Conservation (phyloP, 2,329 filamentous ascomycete genomes). For the Dryadomyces quercivorus region DNA sequence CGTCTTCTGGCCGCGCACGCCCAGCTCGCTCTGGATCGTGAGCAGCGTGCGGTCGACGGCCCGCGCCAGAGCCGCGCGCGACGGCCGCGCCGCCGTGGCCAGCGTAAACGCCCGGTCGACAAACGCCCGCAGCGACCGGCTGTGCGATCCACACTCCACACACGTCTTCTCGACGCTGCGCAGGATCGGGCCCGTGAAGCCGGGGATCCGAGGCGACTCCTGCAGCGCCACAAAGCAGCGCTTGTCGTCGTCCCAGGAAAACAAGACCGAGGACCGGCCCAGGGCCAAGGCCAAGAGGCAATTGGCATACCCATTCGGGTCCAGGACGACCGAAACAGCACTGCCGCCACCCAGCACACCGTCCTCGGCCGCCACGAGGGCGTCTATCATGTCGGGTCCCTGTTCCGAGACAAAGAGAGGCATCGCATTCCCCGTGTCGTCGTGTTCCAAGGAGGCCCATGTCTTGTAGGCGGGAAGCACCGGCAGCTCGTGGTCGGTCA, state of each 20-base stretch:
- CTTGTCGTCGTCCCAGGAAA: conserved; percentile 43
- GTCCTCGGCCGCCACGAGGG: conserved; percentile 32
- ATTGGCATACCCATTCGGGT: conserved; percentile 34
- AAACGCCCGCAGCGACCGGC: conserved; percentile 20
- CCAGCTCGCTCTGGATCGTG: conserved; percentile 36
- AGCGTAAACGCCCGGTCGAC: conserved; percentile 8
- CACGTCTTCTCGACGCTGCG: conserved; percentile 33
- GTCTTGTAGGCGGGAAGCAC: conserved; percentile 37
- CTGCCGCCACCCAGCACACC: conserved; percentile 4
- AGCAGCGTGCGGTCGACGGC: conserved; percentile 35
- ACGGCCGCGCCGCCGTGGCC: conserved; percentile 21
- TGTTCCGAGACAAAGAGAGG: conserved; percentile 56
- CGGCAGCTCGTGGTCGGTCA: conserved; percentile 19
- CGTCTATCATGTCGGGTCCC: conserved; percentile 53
- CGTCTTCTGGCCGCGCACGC: conserved; percentile 26
- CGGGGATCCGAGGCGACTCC: conserved; percentile 37
- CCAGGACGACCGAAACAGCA: conserved; percentile 24
- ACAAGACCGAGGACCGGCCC: conserved; percentile 61
- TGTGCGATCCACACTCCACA: conserved; percentile 33
- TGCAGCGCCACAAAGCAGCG: background rate
- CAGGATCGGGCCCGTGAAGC: conserved; percentile 39
- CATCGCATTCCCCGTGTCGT: conserved; percentile 21
- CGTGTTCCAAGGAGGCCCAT: conserved; percentile 54
- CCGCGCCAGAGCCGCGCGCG: conserved; percentile 39
- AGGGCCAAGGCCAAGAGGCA: conserved; percentile 56